Base-by-base conservation (phyloP, 2,329 filamentous ascomycete species). In the Fusarium nodosum region DNA sequence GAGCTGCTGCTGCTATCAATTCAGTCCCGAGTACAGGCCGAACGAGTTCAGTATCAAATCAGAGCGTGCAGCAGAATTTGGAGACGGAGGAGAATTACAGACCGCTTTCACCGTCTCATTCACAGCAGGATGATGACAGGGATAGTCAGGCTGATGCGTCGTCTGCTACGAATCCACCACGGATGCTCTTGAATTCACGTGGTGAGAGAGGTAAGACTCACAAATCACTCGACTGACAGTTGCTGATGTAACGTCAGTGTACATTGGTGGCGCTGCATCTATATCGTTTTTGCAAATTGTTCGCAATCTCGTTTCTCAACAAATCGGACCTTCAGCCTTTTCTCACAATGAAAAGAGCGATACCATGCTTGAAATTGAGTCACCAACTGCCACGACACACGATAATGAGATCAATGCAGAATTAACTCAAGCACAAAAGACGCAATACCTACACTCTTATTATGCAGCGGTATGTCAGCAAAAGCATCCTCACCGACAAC, bases 241-340 rank as follows among this genome's bases (percentile, higher is more conserved):
- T 50, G 2, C 45, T 74, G 1, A 39, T 18, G 1, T 71, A 2
- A 7, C 4, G 7, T 3, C 36, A 85, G 82, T 86, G 0, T 86
- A 82, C 51, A 79, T 85, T 48, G 82, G 84, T n/a, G 78, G 82
- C n/a, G 83, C 82, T 12, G 84, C 84, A 2, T 83, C 84, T 0
- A 76, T 89, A 16, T 88, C 86, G 0, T 88, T 88, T 60, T 75
- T 88, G 1, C 85, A 88, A 59, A 71, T 58, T 72, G 76, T 75
- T 7, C 61, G 73, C 2, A 71, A 72, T 30, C 44, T 74, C 6
- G 73, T 75, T 0, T 67, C 74, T 1, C 69, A 75, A 2, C 72
- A 75, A 24, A 75, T 75, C 16, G 73, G 73, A 0, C 73, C 73
- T 0, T 75, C 73, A 3, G 69, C 64, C 4, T 75, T 75, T 39